Base-by-base conservation (phyloP, 2,329 filamentous ascomycete genomes). In the Chaetomium sp. region DNA sequence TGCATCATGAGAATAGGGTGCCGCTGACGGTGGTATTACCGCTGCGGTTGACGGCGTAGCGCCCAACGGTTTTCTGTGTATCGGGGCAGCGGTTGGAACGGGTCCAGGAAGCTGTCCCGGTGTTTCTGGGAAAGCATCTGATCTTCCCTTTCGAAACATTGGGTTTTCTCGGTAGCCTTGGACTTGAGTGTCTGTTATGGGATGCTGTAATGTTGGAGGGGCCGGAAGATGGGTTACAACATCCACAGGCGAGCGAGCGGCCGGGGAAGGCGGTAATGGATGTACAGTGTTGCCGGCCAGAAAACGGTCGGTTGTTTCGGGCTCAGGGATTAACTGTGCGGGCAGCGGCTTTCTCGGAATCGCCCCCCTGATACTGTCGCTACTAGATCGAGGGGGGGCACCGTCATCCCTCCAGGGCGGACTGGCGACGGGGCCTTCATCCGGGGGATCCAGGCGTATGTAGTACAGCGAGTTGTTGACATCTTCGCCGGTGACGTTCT, bases 391-490 rank as follows among this genome's bases (percentile, higher is more conserved):
- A 58, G 72, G 68, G 48, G 69, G 66, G 40, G 64, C 64, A 10
- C 42, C 48, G 8, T 46, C 49, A 6, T 71, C 68, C 32, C 67
- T 63, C 44, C 59, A 61, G 12, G 62, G 52, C 45, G 67, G 60
- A 35, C 65, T 63, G 38, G 63, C 63, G 12, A 75, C 69, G 36
- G 73, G 67, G 35, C 70, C 70, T 58, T 88, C 81, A 41, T 82
- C 77, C 3, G 82, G 80, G 1, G 79, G 77, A 57, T 89, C 81
- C 41, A 95, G 80, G 71, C 97, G 92, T 52, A 96, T 76, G 68
- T 94, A 97, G 72, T 97, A 99, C 5, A 99, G 79, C 11, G 87
- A 95, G 65, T 85, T 89, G 54, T 87, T 83, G 49, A 99, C 86
- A 68, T 96, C 92, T 68, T 91, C 86, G 45, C 82, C 85, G 0